Evolutionary conservation across 1,284 basidiomycete genomes (phyloP), one percentile per base, ranked within the genome.

Genomic region (Tylopilus sp.): DNA sequence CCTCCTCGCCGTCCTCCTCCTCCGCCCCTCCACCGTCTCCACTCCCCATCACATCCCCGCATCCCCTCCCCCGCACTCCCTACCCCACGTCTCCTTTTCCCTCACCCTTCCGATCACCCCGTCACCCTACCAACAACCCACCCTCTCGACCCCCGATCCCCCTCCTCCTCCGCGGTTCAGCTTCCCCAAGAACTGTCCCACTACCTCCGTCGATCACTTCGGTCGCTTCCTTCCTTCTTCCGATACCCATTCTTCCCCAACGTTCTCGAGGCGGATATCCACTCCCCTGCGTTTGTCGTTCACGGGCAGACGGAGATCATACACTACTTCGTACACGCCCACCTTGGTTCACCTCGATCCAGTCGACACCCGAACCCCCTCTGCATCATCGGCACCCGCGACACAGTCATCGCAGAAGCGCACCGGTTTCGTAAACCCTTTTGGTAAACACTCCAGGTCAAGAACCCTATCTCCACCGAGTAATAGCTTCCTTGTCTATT

Each of bases 1-100:
- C 42, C 11, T 30, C 36, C 6, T 39, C 40, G 4, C 11, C 30
- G 8, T 33, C 31, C n/a, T 33, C 15, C 15, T 33, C 31, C 31
- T 15, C 15, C 31, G 15, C 25, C 13, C 39, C 25, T 30, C 41
- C 12, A 2, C 41, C 7, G 1, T 21, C 29, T 23, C 25, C 42
- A 13, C 33, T 6, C 25, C 23, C 11, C 31, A 5, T 4, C 28
- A 19, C 28, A 7, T 16, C 26, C 34, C 37, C 37, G 3, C 2
- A 7, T 1, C 33, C 1, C 26, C 31, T 11, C n/a, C 18, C 3
- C 21, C 37, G 0, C 30, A 16, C 10, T 2, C 7, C 7, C 35
- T n/a, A n/a, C n/a, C n/a, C n/a, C 58, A 41, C 26, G 58, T 63
- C 30, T 61, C 60, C 0, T 62, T 60, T n/a, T 33, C 40, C 16